Evolutionary conservation across 148 eudicot genomes (phyloP), one percentile per base, ranked within the genome.

Genomic region (Agrostemma githago): DNA sequence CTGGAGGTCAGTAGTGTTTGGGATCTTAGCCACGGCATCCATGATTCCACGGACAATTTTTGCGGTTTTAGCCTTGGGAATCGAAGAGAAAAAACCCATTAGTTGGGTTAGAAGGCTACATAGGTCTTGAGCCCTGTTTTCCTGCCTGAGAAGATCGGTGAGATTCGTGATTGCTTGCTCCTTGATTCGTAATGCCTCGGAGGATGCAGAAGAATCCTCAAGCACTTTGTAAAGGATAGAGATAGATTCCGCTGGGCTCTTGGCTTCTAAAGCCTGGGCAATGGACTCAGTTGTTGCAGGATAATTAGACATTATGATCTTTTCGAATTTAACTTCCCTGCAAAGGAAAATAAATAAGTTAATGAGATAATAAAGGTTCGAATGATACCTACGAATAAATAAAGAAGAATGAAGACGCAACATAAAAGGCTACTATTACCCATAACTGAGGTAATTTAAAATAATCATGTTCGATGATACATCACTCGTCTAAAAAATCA

Each of bases 31-130:
- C 61, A 84, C 84, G 5, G 82, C 82, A 68, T 84, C 87, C 42
- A 84, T 84, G 42, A 84, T 76, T 76, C 84, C 84, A 65, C 87
- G 87, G 42, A 82, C 87, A n/a, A 84, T 81, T 71, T 84, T 84
- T 4, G 84, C 87, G 41, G 87, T 84, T 74, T 84, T 84, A 41
- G 87, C 87, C 69, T 84, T 84, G 16, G 87, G 87, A 48, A 84
- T 82, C 60, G 62, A 15, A 57, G 84, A 73, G 74, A 81, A 84
- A 75, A 39, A 84, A 10, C 84, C 80, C 70, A 82, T 82, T 65
- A 84, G 42, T 44, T 84, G 82, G 26, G 87, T 82, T 15, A 84
- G 80, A 61, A 84, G 87, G 71, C 71, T 71, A 16, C 84, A 71
- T 42, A 84, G 87, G 37, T 84, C 84, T 78, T 82, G 79, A 20